These are phyloP conservation scores for Tolypocladium ophioglossoides DNA, from an alignment of 2,329 filamentous ascomycete species.

Conservation along the genomic window DNA sequence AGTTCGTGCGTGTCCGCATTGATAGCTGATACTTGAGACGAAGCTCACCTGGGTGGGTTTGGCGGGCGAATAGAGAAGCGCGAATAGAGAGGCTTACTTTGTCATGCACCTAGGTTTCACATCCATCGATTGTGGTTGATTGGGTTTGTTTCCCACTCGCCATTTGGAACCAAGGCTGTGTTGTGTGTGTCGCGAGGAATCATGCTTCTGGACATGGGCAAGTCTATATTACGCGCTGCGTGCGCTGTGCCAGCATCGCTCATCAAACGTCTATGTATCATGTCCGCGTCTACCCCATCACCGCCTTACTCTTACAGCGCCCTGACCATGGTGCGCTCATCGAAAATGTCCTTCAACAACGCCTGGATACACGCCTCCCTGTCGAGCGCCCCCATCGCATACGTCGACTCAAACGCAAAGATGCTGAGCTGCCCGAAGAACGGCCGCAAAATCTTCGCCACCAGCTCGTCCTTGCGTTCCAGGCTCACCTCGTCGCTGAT, in stretches of 20 bases:
- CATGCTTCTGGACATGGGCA: neutral
- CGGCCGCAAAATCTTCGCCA: constrained; percentile 68
- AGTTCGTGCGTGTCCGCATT: too few relatives aligned
- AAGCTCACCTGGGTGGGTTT: too few relatives aligned
- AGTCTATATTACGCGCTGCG: neutral
- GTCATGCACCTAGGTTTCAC: too few relatives aligned
- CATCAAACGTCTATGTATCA: neutral
- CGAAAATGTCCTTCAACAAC: constrained; percentile 66
- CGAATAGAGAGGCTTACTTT: too few relatives aligned
- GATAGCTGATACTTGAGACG: too few relatives aligned
- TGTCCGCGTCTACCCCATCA: neutral
- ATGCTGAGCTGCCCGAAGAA: constrained; percentile 92
- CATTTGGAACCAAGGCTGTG: neutral
- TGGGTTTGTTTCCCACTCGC: too few relatives aligned
- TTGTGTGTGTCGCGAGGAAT: too few relatives aligned
- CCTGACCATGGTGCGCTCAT: constrained; percentile 60
- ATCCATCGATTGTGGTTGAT: neutral
- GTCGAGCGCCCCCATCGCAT: constrained; percentile 68
- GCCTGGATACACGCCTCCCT: constrained; percentile 50
- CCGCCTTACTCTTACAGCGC: constrained; percentile 29
- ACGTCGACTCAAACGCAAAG: constrained; percentile 84
- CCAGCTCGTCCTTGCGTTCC: constrained; percentile 56
- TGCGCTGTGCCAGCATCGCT: neutral
- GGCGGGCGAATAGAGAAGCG: too few relatives aligned
- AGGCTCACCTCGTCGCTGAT: constrained; percentile 45